Base-by-base conservation (phyloP, 306 rosid genomes). In the Hippophae tibetana region DNA sequence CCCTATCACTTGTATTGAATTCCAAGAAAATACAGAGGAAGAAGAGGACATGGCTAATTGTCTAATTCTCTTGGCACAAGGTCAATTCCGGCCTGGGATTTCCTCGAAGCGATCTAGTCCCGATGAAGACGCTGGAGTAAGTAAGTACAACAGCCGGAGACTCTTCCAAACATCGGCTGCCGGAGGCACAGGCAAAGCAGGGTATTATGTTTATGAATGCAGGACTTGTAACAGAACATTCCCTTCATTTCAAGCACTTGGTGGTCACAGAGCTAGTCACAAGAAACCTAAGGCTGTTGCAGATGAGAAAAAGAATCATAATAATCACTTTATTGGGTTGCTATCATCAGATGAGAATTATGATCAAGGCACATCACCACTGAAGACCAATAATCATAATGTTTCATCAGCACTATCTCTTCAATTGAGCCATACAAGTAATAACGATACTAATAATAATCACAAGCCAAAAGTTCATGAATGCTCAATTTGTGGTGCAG, bases 11-110 rank as follows among this genome's bases (percentile, higher is more conserved):
- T 72, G 79, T 9, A 80, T 31, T 2, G 38, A 11, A 13, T 11
- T 43, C 10, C 81, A 79, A 7, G 80, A 68, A 7, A 70, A 72
- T 70, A 69, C 74, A 0, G 84, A 82, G 43, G 94, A 87, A 64
- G 97, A 87, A 56, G 82, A 90, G 64, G 94, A 90, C 66, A 80
- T 86, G 94, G 97, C 97, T 6, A 84, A 86, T 45, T 90, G 97
- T 45, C 75, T 90, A 2, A 90, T 90, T 70, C 94, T 90, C 10
- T 62, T 90, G 6, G 94, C 97, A 31, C 94, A 65, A 66, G 97
- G 95, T 42, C 83, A 72, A 62, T 81, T 93, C 14, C 47, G 67
- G 47, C 73, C 14, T 0, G 53, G 64, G 57, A 13, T 48, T 1
- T 65, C 82, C 0, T 72, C 61, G 0, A 76, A 65, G 43, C 80